phyloP scores from a whole-genome alignment of 306 rosid species.

The Mimosa pudica region DNA sequence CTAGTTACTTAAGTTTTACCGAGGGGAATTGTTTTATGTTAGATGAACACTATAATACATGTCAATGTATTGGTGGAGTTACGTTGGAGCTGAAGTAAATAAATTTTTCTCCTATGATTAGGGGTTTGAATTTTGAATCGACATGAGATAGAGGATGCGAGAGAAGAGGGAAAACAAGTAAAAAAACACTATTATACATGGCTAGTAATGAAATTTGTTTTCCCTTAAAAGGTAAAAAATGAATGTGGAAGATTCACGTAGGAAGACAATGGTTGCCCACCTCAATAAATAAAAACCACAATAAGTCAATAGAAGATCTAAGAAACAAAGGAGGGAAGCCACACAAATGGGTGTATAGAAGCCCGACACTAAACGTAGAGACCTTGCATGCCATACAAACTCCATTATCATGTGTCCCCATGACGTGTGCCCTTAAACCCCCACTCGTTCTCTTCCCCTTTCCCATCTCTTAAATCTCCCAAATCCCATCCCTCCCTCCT shows the following conservation, averaged over 20 bases:
- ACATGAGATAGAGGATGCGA: no score
- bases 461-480: neutral
- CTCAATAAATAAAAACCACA: neutral
- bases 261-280: neutral
- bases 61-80: no score
- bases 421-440: slow-evolving; percentile 44
- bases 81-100: no score
- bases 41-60: no score
- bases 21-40: no score
- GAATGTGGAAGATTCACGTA: neutral
- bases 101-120: no score
- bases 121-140: no score
- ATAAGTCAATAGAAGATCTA: neutral
- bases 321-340: slow-evolving; percentile 2
- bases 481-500: neutral
- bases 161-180: no score
- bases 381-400: slow-evolving; percentile 39
- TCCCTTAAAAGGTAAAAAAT: neutral
- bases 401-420: neutral
- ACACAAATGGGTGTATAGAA: slow-evolving; percentile 24
- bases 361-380: slow-evolving; percentile 33
- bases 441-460: slow-evolving; percentile 34
- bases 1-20: no score
- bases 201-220: no score
- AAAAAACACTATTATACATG: no score